A percentile compares a stretch with the other conserved stretches of the same genome.
Evolutionary conservation across 2,329 filamentous ascomycete species (phyloP).

Genomic region (Tricladium varicosporioides): DNA sequence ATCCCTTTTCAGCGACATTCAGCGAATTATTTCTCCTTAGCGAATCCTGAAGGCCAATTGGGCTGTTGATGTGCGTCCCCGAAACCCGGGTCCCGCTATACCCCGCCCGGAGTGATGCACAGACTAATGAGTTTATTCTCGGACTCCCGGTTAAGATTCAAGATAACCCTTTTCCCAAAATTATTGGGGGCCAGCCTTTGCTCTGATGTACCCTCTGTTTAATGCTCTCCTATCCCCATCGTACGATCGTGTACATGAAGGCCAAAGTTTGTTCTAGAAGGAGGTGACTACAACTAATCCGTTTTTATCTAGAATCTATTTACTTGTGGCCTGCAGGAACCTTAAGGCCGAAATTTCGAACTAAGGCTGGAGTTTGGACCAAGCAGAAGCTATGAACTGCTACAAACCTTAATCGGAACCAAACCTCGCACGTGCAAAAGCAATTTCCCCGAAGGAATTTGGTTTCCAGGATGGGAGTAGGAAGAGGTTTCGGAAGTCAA

Average conservation of each 20-base stretch:
- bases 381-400: too few relatives aligned
- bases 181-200: background rate
- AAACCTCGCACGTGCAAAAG: too few relatives aligned
- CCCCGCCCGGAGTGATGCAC: background rate
- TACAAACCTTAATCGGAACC: too few relatives aligned
- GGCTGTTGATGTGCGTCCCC: background rate
- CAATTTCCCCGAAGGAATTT: slow-evolving; percentile 3
- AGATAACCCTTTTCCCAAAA: background rate
- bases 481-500: background rate
- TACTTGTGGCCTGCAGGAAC: too few relatives aligned
- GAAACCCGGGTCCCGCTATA: background rate
- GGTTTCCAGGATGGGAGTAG: background rate
- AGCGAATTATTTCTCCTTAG: slow-evolving; percentile 4
- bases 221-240: too few relatives aligned
- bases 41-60: background rate
- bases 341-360: too few relatives aligned
- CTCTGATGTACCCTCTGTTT: too few relatives aligned
- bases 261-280: too few relatives aligned
- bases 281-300: too few relatives aligned
- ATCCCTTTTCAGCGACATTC: background rate
- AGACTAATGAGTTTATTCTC: slow-evolving; percentile 5
- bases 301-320: too few relatives aligned
- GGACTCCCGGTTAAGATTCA: background rate
- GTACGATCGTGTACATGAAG: too few relatives aligned
- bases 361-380: too few relatives aligned